Evolutionary conservation across 208 protist genomes (phyloP).

Genomic region (Sergeia podlipaevii): DNA sequence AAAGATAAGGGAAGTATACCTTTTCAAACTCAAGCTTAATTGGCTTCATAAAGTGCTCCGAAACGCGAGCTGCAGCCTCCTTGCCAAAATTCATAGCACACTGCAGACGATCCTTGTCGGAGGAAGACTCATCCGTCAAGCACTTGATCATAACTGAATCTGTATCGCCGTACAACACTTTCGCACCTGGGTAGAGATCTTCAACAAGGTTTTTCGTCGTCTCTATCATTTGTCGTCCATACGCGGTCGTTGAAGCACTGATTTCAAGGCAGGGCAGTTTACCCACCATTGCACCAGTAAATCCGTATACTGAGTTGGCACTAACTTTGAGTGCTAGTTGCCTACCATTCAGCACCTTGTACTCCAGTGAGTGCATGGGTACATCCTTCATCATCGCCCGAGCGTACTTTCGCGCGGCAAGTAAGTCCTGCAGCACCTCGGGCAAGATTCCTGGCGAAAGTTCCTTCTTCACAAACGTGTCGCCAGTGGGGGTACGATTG

Average conservation of each 20-base stretch:
- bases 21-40: slow-evolving; percentile 99
- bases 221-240: slow-evolving; percentile 99
- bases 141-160: slow-evolving; percentile 99
- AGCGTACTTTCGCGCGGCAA: slow-evolving; percentile 74
- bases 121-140: slow-evolving; percentile 49
- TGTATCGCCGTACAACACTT: slow-evolving; percentile 99
- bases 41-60: slow-evolving; percentile 86
- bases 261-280: slow-evolving; percentile 99
- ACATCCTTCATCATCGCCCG: slow-evolving; percentile 83
- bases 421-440: slow-evolving; percentile 80
- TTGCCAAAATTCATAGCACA: slow-evolving; percentile 77
- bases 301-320: slow-evolving; percentile 99
- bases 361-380: slow-evolving; percentile 73
- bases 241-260: slow-evolving; percentile 94
- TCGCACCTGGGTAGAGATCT: slow-evolving; percentile 95
- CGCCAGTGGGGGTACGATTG: slow-evolving; percentile 59
- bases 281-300: slow-evolving; percentile 98
- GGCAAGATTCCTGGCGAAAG: slow-evolving; percentile 80
- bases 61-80: slow-evolving; percentile 92
- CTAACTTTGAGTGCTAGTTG: slow-evolving; percentile 99
- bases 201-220: slow-evolving; percentile 93
- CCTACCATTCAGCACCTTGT: slow-evolving; percentile 96
- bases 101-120: slow-evolving; percentile 64
- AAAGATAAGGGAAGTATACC: slow-evolving; percentile 99
- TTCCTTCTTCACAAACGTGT: slow-evolving; percentile 78